Evolutionary conservation across 2,329 filamentous ascomycete species (phyloP), one percentile per base, ranked within the genome.

Genomic region (Monosporascus sp.): DNA sequence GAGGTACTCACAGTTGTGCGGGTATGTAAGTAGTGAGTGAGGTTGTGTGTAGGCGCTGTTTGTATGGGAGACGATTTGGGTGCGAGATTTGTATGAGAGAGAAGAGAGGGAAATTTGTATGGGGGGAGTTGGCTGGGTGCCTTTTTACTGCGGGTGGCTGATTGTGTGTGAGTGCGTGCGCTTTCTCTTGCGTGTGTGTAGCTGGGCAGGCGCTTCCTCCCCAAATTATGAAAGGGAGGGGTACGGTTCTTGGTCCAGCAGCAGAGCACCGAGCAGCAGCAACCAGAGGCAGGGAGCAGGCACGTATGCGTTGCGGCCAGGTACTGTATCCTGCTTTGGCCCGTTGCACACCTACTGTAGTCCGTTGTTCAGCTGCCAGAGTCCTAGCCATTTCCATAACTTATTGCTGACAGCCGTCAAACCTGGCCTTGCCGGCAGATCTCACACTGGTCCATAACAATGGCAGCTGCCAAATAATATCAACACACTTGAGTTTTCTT

Each of bases 81-180:
- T 78, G 77, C 73, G 74, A 76, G 73, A 72, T 77, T 80, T 82
- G 80, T 82, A 81, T 82, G 79, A 76, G 78, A 80, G 74, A 77
- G 73, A 75, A 72, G 73, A 77, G 77, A 79, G 76, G 77, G 74
- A 72, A 74, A 75, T 74, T 70, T 77, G 77, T 78, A 79, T 76
- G 77, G 76, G 77, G 75, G 74, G 73, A 73, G 71, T 60, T 67
- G 65, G 73, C 72, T 72, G 73, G 74, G 74, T 74, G 75, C 78
- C 78, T 82, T 84, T 83, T 83, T 82, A 83, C 79, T 81, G 79
- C 79, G 79, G 76, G 77, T 71, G 77, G 77, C 77, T 82, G 79
- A 82, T 83, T 82, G 78, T 73, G 77, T 68, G 72, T 67, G 68
- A 67, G 60, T 62, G 60, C 58, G 65, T 60, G 63, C 58, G 57